Percentiles rank a stretch among this genome's conserved stretches.
phyloP scores from a whole-genome alignment of 2,329 filamentous ascomycete genomes.

The Fusarium austroafricanum region DNA sequence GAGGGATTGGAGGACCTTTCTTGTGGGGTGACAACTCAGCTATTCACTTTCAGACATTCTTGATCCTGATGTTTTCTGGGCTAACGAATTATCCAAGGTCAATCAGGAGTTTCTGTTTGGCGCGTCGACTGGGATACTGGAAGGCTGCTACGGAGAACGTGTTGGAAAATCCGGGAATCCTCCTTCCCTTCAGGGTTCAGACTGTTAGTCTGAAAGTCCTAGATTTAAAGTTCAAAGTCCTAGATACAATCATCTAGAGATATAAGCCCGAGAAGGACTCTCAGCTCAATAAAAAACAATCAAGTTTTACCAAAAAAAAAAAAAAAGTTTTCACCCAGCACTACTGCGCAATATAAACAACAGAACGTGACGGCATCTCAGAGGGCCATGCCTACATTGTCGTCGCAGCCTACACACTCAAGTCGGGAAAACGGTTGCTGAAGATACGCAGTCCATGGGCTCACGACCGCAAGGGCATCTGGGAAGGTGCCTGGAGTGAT shows the following conservation, averaged over 20 bases:
- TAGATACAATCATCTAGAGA: conserved; percentile 11
- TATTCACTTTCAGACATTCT: conserved; percentile 77
- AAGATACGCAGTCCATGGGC: no score
- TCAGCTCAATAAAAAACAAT: no score
- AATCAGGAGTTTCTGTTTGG: conserved; percentile 84
- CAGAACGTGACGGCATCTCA: no score
- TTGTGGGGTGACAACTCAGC: conserved; percentile 76
- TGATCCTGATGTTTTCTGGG: conserved; percentile 85
- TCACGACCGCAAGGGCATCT: no score
- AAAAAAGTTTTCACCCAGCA: no score
- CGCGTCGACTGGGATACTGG: conserved; percentile 72
- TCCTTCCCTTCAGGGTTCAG: conserved; percentile 4
- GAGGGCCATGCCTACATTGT: no score
- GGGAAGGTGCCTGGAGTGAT: no score
- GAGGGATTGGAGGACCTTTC: conserved; percentile 70
- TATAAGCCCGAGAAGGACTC: background rate
- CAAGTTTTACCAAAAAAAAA: background rate
- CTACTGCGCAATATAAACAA: no score
- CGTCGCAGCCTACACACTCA: no score
- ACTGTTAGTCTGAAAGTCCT: conserved; percentile 9
- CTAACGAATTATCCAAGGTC: conserved; percentile 80
- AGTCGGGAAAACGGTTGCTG: no score
- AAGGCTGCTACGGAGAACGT: background rate
- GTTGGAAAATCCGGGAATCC: conserved; percentile 9
- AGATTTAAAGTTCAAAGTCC: conserved; percentile 14